Base-by-base conservation (phyloP, 2,329 filamentous ascomycete genomes). In the Nigrospora sphaerica region DNA sequence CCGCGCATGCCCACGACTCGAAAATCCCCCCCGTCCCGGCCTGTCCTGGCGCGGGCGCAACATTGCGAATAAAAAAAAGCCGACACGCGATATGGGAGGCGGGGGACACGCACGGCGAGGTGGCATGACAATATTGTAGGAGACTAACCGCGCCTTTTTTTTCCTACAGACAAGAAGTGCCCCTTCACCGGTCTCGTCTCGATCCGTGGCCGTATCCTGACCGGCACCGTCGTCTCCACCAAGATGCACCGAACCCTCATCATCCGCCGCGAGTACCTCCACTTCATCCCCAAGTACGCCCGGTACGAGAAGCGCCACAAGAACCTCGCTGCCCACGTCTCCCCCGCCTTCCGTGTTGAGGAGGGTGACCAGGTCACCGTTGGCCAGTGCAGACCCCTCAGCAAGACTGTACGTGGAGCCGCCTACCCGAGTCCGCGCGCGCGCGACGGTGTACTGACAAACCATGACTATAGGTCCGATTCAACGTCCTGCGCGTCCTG, bases 291-390 rank as follows among this genome's bases (percentile, higher is more conserved):
- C 75, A 98, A 98, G 83, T 98, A 98, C 85, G 82, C 88, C 72
- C 88, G 93, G 85, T 98, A 98, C 77, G 95, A 98, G 89, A 97
- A 96, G 86, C 85, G 93, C 74, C 93, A 98, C 88, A 96, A 96
- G 87, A 98, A 98, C 86, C 83, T 98, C 60, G 89, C 93, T 68
- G 93, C 92, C 62, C 93, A 98, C 84, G 92, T 97, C 67, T 96
- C 91, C 58, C 93, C 93, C 65, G 92, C 92, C 74, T 98, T 98
- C 90, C 93, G 93, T 95, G 91, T 97, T 65, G 88, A 95, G 81
- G 92, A 97, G 73, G 95, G 93, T 84, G 93, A 98, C 78, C 86
- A 92, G 79, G 95, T 98, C 66, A 95, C 92, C 65, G 92, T 98
- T 74, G 93, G 93, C 78, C 93, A 98, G 82, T 98, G 93, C 88